Evolutionary conservation across 2,329 filamentous ascomycete genomes (phyloP), one percentile per base, ranked within the genome.

Genomic region (Aspergillus awamori): DNA sequence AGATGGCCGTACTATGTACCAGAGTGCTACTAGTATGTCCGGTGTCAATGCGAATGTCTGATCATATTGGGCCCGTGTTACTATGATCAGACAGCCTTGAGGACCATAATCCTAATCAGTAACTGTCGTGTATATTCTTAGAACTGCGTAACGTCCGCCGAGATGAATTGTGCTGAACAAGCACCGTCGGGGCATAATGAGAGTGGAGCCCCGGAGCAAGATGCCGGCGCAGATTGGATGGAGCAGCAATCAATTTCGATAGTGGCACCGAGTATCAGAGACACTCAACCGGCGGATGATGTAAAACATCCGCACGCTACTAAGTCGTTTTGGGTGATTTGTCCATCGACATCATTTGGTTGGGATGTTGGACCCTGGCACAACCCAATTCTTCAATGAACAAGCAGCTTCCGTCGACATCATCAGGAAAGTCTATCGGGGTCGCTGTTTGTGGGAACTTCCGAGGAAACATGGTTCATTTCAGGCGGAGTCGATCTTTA

Each of bases 271-370:
- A 24, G 20, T 20, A 45, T 45, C 20, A 45, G 20, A 45, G 41
- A 45, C 41, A 45, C 17, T 45, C 41, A 22, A 43, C 41, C 41
- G 20, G 41, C 17, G 41, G 54, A 55, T 53, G 59, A 60, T 60
- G 63, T 62, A 59, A 65, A 65, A 62, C 57, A 55, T 54, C 56
- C 39, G 39, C n/a, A 43, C n/a, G 10, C 17, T 43, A 43, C n/a
- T 45, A 45, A 45, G 4, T 45, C 41, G 10, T 45, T 45, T 22
- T 45, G 33, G 33, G 33, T 36, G 33, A 36, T 13, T 36, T 36
- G 33, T 36, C 33, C 33, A 13, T 13, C 11, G 33, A 36, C 33
- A 36, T 36, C 11, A 36, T 36, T 10, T 11, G 11, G 33, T 36
- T 36, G 11, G 2, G 11, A 15, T 36, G 33, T 36, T 36, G 11